Evolutionary conservation across 257 asterid genomes (phyloP), one percentile per base, ranked within the genome.

Genomic region (Capsicum baccatum): DNA sequence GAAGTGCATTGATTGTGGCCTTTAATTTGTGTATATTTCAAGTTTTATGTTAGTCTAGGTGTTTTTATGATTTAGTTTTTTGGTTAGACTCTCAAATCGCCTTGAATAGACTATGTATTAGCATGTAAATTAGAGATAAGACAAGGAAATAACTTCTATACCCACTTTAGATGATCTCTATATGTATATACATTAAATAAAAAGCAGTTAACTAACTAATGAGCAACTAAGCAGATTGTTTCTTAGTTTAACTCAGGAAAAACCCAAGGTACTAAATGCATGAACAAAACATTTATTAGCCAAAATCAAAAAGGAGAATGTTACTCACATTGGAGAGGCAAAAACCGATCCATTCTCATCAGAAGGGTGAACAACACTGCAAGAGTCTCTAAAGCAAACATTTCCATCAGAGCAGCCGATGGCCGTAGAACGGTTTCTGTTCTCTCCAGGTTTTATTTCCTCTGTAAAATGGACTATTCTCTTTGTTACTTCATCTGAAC

Each of bases 261-360:
- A 52, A 14, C 13, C 8, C 64, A 52, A 76, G 15, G 42, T 52
- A 76, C 63, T 76, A 52, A 76, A 50, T 54, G 63, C 62, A 52
- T 76, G 15, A 4, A 3, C 8, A 9, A 4, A 52, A 26, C 81
- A 50, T 52, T 67, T 67, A 67, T 14, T 26, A 15, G 8, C 8
- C 12, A 68, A 54, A 21, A 12, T 52, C 64, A 83, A 74, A 12
- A 8, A 52, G 81, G 59, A 76, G 73, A 56, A 71, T 62, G 73
- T 44, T 79, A 89, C 92, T 90, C 87, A 92, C 95, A 17, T 81
- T 50, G 92, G 89, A 16, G 54, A 68, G 21, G 86, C 56, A 63
- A 76, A 54, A 33, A 80, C 48, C 66, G 68, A 79, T 83, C 58
- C 81, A 79, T 85, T 84, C 74, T 83, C 83, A 52, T 89, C 88